Evolutionary conservation across 2,329 filamentous ascomycete genomes (phyloP).

Genomic region (Fusarium camptoceras): DNA sequence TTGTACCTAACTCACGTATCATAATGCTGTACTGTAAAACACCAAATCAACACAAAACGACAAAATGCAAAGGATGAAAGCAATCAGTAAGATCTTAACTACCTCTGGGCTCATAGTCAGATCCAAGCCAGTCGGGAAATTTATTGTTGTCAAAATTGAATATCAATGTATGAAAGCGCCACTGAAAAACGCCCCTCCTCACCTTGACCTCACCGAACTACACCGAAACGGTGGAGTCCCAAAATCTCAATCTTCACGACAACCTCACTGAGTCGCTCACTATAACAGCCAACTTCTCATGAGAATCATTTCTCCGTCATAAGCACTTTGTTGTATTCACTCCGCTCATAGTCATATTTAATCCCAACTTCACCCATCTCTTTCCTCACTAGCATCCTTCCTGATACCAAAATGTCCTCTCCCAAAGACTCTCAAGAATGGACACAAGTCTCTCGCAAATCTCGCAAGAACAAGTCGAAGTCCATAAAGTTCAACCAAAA

Average conservation of each 20-base stretch:
- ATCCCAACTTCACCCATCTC: neutral
- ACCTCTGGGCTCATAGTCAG: neutral
- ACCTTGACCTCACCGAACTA: conserved; percentile 33
- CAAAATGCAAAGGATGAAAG: neutral
- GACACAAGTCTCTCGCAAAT: conserved; percentile 45
- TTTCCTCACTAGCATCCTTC: neutral
- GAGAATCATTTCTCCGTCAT: neutral
- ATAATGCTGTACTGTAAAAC: neutral
- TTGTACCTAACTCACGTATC: neutral
- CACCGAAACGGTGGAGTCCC: conserved; percentile 33
- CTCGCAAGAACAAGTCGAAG: conserved; percentile 27
- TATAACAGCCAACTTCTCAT: conserved; percentile 18
- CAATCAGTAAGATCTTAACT: neutral
- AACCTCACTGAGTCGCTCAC: conserved; percentile 12
- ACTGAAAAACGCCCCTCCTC: conserved; percentile 3
- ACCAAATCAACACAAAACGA: neutral
- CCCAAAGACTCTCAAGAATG: conserved; percentile 36
- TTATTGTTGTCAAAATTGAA: conserved; percentile 1
- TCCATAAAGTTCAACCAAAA: neutral
- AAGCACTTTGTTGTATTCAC: neutral
- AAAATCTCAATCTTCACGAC: conserved; percentile 40
- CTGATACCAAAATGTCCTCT: conserved; percentile 24
- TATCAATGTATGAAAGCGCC: conserved; percentile 10
- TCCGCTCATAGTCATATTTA: neutral
- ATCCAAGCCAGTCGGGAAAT: neutral